These are phyloP conservation scores for Tricholoma flavovirens DNA, from an alignment of 768 basidiomycete genomes.

Conservation along the genomic window DNA sequence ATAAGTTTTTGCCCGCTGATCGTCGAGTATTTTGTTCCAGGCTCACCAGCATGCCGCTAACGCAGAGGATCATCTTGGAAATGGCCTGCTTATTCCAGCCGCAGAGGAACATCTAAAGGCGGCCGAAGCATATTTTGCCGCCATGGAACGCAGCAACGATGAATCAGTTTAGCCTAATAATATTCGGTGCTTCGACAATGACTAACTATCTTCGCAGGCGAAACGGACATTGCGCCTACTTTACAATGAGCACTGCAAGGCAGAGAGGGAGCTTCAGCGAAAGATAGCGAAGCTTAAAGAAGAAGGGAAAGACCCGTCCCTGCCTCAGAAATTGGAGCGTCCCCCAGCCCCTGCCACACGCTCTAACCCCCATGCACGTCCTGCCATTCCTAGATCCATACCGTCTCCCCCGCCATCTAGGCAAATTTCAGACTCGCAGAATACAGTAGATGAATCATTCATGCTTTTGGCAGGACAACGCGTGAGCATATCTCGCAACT, in stretches of 20 bases:
- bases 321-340: constrained; percentile 56
- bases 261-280: constrained; percentile 64
- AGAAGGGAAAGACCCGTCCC: constrained; percentile 71
- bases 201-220: constrained; percentile 41
- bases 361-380: constrained; percentile 20
- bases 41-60: constrained; percentile 80
- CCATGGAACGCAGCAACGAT: constrained; percentile 68
- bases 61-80: constrained; percentile 64
- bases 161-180: constrained; percentile 48
- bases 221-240: constrained; percentile 74
- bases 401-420: constrained; percentile 44
- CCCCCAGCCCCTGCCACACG: constrained; percentile 21
- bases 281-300: constrained; percentile 65
- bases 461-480: constrained; percentile 78
- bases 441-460: constrained; percentile 80
- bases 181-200: constrained; percentile 1
- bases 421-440: constrained; percentile 48
- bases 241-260: constrained; percentile 67
- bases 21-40: constrained; percentile 29
- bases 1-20: neutral
- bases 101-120: constrained; percentile 72
- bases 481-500: constrained; percentile 34
- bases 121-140: constrained; percentile 67
- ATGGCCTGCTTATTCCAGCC: constrained; percentile 67
- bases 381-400: constrained; percentile 31